Percentiles rank a stretch among this genome's conserved stretches.
phyloP scores from a whole-genome alignment of 176 grass and related monocot genomes.

The Melocanna baccifera region DNA sequence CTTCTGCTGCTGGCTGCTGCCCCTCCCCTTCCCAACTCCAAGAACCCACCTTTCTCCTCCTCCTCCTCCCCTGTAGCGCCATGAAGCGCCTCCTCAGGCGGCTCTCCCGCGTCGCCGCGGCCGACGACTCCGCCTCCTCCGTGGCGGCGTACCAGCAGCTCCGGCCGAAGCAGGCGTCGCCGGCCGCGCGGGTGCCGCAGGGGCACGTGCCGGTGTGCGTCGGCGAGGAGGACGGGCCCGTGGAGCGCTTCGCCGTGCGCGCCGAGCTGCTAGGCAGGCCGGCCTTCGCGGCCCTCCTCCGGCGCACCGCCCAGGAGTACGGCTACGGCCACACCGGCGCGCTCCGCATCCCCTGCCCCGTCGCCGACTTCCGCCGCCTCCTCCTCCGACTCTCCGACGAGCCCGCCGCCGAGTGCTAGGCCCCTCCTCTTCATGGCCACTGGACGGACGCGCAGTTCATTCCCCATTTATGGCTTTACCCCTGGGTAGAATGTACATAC shows the following conservation, averaged over 20 bases:
- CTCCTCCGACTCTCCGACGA: slow-evolving; percentile 35
- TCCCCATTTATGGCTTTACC: slow-evolving; percentile 8
- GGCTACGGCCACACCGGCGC: slow-evolving; percentile 80
- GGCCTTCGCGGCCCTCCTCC: slow-evolving; percentile 63
- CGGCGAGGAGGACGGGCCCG: slow-evolving; percentile 56
- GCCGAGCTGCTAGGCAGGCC: slow-evolving; percentile 60
- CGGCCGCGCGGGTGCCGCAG: slow-evolving; percentile 16
- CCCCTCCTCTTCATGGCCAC: not conserved
- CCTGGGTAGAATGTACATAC: slow-evolving; percentile 22
- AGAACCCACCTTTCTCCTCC: not conserved
- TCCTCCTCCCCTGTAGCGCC: not conserved
- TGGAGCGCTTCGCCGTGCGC: slow-evolving; percentile 76
- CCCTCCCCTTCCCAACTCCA: not conserved
- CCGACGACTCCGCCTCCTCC: not conserved
- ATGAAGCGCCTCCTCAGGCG: slow-evolving; percentile 61
- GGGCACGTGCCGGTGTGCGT: slow-evolving; percentile 88
- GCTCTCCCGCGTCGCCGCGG: slow-evolving; percentile 60
- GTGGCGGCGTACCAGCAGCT: slow-evolving; percentile 4
- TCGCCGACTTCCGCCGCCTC: slow-evolving; percentile 59
- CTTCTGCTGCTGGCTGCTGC: not conserved
- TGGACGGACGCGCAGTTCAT: not conserved
- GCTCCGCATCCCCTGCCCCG: slow-evolving; percentile 86
- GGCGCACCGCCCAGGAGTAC: slow-evolving; percentile 79
- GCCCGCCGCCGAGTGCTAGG: not conserved
- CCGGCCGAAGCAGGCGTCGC: not conserved